A percentile compares a stretch with the other conserved stretches of the same genome.
Conservation (phyloP, 148 eudicot species). For the Selenicereus undatus region DNA sequence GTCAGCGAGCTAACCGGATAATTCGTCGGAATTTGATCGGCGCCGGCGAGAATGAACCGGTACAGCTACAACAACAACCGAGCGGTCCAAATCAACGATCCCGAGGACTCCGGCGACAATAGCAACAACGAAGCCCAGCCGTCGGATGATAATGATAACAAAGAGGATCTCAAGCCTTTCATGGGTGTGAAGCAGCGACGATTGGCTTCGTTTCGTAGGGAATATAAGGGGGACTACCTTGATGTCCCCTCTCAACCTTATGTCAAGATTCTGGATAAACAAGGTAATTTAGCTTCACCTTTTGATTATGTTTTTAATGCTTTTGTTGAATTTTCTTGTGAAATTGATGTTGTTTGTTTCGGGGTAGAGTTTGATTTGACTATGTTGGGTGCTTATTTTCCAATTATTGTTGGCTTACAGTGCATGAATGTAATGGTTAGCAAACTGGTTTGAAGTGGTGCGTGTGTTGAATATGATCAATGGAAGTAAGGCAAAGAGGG, state of each 20-base stretch:
- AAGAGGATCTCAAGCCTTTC: slow-evolving; percentile 59
- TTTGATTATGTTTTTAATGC: background rate
- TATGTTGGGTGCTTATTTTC: background rate
- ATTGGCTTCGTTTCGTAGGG: slow-evolving; percentile 50
- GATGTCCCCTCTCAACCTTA: slow-evolving; percentile 57
- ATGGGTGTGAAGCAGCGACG: slow-evolving; percentile 68
- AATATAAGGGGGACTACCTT: slow-evolving; percentile 66
- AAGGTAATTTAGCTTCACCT: slow-evolving; percentile 39
- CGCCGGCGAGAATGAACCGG: background rate
- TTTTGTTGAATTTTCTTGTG: background rate
- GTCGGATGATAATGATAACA: slow-evolving; percentile 26
- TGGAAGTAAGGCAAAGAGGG: too few species aligned
- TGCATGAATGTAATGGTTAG: too few species aligned
- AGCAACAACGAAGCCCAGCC: slow-evolving; percentile 18
- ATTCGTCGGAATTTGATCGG: background rate
- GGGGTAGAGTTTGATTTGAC: background rate
- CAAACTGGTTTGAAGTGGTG: too few species aligned
- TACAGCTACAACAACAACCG: slow-evolving; percentile 24
- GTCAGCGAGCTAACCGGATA: background rate
- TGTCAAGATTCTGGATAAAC: slow-evolving; percentile 70
- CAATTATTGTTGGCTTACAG: background rate
- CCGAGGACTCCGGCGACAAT: slow-evolving; percentile 16
- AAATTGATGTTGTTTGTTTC: background rate
- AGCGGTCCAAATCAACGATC: slow-evolving; percentile 32
- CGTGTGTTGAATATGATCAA: too few species aligned